Evolutionary conservation across 495 filamentous ascomycete species (phyloP), one percentile per base, ranked within the genome.

Genomic region (Ascodesmis nigricans): DNA sequence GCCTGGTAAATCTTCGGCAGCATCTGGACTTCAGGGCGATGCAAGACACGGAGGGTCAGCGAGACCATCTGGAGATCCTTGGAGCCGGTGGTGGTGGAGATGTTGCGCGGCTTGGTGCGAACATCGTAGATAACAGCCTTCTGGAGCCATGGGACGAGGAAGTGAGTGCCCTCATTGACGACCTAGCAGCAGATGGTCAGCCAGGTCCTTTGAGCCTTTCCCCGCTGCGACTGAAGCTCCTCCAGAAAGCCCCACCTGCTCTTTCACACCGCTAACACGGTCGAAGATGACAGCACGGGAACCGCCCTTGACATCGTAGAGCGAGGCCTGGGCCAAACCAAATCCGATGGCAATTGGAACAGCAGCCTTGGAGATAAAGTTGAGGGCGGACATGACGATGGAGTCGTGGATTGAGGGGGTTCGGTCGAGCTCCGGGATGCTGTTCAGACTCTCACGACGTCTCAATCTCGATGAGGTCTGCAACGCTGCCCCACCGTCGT

Each of bases 61-160:
- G 78, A 91, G 53, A 99, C 87, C 87, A 99, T 99, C 68, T 99
- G 87, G 58, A 99, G 55, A 60, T 99, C 87, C 69, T 99, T 99
- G 65, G 75, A 82, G 36, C 87, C 87, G 7, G 87, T 99, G 9
- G 84, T 95, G n/a, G 87, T 99, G 10, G 73, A 74, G 58, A 99
- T 93, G 52, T 84, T 92, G 47, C 87, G 67, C 31, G 87, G 87
- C 67, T 90, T 90, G 27, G 87, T 95, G 40, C 87, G 78, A 40
- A 99, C 90, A 62, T 99, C 87, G 61, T 87, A 99, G 55, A 91
- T 64, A 57, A 99, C 90, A 43, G 73, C 74, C 61, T 72, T 73
- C 53, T 99, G 87, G 52, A 99, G 59, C 87, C 87, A 99, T 1
- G 87, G 87, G 27, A 99, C 56, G 28, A 95, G 62, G 60, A 99